These are phyloP conservation scores for Penicillium taxi DNA, from an alignment of 495 filamentous ascomycete species.

Conservation along the genomic window DNA sequence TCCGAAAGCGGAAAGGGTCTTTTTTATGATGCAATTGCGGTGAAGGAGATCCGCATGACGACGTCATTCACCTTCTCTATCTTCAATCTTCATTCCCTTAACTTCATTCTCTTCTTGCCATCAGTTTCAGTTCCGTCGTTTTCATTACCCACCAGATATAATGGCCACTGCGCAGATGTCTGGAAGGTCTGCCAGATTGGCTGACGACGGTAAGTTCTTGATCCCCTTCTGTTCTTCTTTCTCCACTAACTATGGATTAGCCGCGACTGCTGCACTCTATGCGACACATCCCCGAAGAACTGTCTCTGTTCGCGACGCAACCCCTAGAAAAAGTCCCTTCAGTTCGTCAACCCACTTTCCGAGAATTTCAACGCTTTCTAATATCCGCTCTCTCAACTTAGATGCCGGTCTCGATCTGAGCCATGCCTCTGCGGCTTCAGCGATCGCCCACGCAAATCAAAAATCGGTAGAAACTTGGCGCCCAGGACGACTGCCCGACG, in stretches of 20 bases:
- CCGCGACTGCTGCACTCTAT: conserved; percentile 47
- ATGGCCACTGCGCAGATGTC: conserved; percentile 31
- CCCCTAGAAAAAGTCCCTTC: conserved; percentile 16
- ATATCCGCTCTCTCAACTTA: conserved; percentile 5
- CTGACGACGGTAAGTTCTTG: conserved; percentile 34
- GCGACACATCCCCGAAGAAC: conserved; percentile 39
- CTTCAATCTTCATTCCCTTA: not conserved
- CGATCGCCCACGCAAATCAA: conserved; percentile 64
- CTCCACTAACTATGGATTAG: conserved; percentile 25
- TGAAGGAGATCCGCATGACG: too few relatives aligned
- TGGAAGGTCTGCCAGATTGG: conserved; percentile 27
- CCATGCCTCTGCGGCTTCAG: conserved; percentile 62
- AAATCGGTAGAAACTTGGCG: conserved; percentile 54
- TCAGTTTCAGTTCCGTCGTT: too few relatives aligned
- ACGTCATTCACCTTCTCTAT: too few relatives aligned
- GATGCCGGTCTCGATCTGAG: conserved; percentile 44
- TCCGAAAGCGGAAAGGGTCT: too few relatives aligned
- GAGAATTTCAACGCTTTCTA: not conserved
- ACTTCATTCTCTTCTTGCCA: conserved; percentile 12
- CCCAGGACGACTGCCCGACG: conserved; percentile 50
- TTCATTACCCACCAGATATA: too few relatives aligned
- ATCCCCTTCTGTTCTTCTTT: conserved; percentile 6
- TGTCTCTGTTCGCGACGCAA: conserved; percentile 27
- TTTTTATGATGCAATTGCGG: too few relatives aligned
- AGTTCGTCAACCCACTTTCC: conserved; percentile 8